phyloP scores from a whole-genome alignment of 2,329 filamentous ascomycete genomes.

The Microdochium bolleyi region DNA sequence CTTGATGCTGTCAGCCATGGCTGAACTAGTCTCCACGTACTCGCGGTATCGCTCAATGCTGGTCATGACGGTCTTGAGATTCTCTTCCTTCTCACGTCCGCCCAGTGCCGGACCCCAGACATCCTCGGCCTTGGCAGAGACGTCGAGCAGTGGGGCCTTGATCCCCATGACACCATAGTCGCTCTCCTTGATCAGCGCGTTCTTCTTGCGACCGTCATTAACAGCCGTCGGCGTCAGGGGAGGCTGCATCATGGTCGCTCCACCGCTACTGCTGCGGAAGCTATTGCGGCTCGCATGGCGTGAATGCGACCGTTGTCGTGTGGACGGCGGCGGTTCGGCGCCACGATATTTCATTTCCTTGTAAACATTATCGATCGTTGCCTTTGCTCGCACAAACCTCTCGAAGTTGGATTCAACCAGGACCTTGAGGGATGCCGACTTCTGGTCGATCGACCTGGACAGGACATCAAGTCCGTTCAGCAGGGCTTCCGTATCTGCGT shows the following conservation, averaged over 20 bases:
- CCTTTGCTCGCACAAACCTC: conserved; percentile 93
- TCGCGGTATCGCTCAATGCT: conserved; percentile 73
- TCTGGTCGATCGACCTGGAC: conserved; percentile 90
- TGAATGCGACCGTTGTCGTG: conserved; percentile 43
- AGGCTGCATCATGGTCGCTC: conserved; percentile 28
- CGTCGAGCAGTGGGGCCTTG: conserved; percentile 78
- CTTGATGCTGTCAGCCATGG: conserved; percentile 77
- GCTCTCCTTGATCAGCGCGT: conserved; percentile 84
- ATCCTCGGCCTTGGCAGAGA: conserved; percentile 90
- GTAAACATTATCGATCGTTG: conserved; percentile 97
- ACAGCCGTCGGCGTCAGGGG: conserved; percentile 26
- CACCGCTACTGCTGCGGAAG: conserved; percentile 44
- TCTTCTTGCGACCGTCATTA: conserved; percentile 65
- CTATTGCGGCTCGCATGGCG: conserved; percentile 61
- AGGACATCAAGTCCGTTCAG: conserved; percentile 77
- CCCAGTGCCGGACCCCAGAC: conserved; percentile 94
- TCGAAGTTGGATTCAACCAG: conserved; percentile 98
- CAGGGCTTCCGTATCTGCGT: conserved; percentile 74
- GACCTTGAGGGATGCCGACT: conserved; percentile 92
- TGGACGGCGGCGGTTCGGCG: conserved; percentile 37
- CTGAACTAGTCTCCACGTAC: conserved; percentile 72
- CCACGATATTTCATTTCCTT: conserved; percentile 86
- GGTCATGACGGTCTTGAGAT: conserved; percentile 68
- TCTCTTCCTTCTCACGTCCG: conserved; percentile 84
- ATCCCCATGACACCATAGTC: conserved; percentile 86